These are phyloP conservation scores for Mucor circinelloides DNA, from an alignment of 371 early-diverging fungal genomes.

Conservation along the genomic window DNA sequence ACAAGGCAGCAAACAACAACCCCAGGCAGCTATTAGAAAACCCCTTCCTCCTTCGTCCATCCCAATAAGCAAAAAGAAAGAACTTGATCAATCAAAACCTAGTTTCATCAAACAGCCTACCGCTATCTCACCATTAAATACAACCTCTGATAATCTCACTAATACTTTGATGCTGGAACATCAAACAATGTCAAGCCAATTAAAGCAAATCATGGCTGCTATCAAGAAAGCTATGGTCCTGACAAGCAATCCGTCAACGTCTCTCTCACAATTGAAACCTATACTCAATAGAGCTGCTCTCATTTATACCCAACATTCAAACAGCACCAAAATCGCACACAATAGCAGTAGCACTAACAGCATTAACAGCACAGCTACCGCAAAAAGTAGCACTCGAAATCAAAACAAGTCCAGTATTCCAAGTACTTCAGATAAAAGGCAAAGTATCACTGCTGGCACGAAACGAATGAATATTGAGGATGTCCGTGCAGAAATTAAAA, in stretches of 20 bases:
- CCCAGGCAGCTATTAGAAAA: background rate
- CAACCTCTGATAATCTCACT: background rate
- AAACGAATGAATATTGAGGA: constrained; percentile 9
- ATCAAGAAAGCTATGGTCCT: constrained; percentile 14
- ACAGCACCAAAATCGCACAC: background rate
- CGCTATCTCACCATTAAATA: background rate
- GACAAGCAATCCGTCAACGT: constrained; percentile 3
- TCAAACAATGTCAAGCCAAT: constrained; percentile 4
- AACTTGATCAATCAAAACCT: constrained; percentile 1
- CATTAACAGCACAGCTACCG: background rate
- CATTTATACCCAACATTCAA: background rate
- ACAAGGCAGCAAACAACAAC: background rate
- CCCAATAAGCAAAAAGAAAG: background rate
- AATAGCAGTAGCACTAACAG: background rate
- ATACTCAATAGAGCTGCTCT: constrained; percentile 9
- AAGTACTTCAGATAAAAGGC: background rate
- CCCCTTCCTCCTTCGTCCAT: background rate
- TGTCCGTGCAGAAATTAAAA: constrained; percentile 6
- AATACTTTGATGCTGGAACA: constrained; percentile 3
- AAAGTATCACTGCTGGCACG: background rate
- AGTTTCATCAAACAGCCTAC: constrained; percentile 13
- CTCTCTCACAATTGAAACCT: constrained; percentile 15
- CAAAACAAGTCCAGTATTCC: constrained; percentile 1
- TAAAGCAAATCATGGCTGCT: constrained; percentile 17
- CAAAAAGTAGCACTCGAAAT: background rate